phyloP scores from a whole-genome alignment of 768 basidiomycete species.

The Lentinula aciculospora region DNA sequence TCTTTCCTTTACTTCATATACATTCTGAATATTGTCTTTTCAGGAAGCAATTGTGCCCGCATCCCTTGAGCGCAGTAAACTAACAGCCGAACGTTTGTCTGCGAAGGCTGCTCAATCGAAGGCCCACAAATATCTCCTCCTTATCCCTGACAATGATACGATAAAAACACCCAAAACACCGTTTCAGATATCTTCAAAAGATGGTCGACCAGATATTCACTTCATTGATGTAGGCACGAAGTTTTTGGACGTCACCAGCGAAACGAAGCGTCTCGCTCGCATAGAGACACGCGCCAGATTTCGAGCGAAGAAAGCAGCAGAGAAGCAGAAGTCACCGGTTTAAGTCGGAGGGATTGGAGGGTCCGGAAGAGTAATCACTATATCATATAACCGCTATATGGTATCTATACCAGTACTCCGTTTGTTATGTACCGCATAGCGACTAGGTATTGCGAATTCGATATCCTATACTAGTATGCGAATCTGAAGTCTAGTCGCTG shows the following conservation, averaged over 20 bases:
- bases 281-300: slow-evolving; percentile 40
- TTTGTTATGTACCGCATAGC: no score
- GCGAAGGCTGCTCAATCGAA: slow-evolving; percentile 28
- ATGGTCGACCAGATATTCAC: slow-evolving; percentile 49
- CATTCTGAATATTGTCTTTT: not conserved
- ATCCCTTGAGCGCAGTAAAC: slow-evolving; percentile 44
- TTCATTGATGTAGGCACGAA: slow-evolving; percentile 74
- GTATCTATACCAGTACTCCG: not conserved
- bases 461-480: slow-evolving; percentile 42
- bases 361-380: not conserved
- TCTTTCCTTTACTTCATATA: not conserved
- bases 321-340: slow-evolving; percentile 11
- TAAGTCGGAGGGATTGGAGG: not conserved
- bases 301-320: slow-evolving; percentile 17
- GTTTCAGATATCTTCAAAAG: slow-evolving; percentile 30
- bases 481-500: slow-evolving; percentile 58
- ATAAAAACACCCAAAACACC: slow-evolving; percentile 30
- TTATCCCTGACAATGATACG: slow-evolving; percentile 27
- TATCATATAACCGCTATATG: not conserved
- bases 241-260: slow-evolving; percentile 57
- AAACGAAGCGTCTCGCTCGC: slow-evolving; percentile 40
- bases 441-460: no score
- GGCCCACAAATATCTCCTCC: slow-evolving; percentile 33
- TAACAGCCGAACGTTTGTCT: slow-evolving; percentile 29
- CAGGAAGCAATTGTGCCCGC: slow-evolving; percentile 62